A percentile compares a stretch with the other conserved stretches of the same genome.
Evolutionary conservation across 306 rosid species (phyloP).

Genomic region (Canavalia gladiata): DNA sequence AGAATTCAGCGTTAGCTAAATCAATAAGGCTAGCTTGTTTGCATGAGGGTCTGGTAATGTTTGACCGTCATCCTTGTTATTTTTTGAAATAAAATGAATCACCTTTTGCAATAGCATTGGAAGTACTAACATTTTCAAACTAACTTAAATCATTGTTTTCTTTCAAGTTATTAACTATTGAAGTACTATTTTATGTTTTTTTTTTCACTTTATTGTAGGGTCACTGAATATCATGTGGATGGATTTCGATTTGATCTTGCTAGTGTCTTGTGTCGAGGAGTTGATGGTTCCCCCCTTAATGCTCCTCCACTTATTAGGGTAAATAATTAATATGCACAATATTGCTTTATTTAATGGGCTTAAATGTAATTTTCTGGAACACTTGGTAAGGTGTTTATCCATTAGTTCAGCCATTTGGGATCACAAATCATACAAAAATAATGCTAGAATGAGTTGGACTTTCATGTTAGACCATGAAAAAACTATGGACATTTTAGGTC

Average conservation of each 20-base stretch:
- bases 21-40: slow-evolving; percentile 14
- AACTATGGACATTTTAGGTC: no score
- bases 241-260: slow-evolving; percentile 99
- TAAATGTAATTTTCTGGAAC: slow-evolving; percentile 13
- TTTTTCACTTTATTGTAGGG: slow-evolving; percentile 65
- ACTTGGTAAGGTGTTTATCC: slow-evolving; percentile 14
- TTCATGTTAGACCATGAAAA: not conserved
- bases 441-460: not conserved
- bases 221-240: slow-evolving; percentile 90
- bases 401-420: slow-evolving; percentile 29
- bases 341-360: slow-evolving; percentile 15
- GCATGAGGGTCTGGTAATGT: slow-evolving; percentile 19
- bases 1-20: not conserved
- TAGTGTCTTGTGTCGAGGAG: slow-evolving; percentile 91
- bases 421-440: slow-evolving; percentile 23
- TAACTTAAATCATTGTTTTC: slow-evolving; percentile 15
- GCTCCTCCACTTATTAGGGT: slow-evolving; percentile 89
- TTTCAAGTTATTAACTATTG: slow-evolving; percentile 5
- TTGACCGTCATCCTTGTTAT: not conserved
- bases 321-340: slow-evolving; percentile 43
- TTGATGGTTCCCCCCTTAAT: slow-evolving; percentile 82
- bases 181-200: slow-evolving; percentile 32
- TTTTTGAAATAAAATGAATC: slow-evolving; percentile 25
- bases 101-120: slow-evolving; percentile 16
- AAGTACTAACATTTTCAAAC: slow-evolving; percentile 22